Evolutionary conservation across 345 rosid genomes (phyloP).

Genomic region (Syzygium oleosum): DNA sequence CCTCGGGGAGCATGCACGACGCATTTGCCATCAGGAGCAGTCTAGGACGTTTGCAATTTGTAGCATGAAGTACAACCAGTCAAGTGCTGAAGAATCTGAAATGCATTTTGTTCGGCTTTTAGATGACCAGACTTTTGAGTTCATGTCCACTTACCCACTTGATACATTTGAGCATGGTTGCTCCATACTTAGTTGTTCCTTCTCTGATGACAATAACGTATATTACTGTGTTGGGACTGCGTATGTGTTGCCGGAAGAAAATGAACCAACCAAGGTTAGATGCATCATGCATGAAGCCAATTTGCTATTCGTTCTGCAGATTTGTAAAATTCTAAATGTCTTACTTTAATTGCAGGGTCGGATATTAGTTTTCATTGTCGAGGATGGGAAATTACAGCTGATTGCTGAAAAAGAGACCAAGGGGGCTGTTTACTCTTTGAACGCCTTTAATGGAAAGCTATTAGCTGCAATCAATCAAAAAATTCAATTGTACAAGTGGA

Average conservation of each 20-base stretch:
- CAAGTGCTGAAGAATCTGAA: constrained; percentile 73
- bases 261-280: constrained; percentile 77
- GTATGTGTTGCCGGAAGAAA: constrained; percentile 85
- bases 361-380: constrained; percentile 75
- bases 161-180: constrained; percentile 84
- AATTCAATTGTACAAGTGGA: constrained; percentile 91
- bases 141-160: constrained; percentile 70
- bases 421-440: constrained; percentile 79
- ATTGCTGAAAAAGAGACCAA: constrained; percentile 89
- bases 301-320: neutral
- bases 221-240: constrained; percentile 96
- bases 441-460: constrained; percentile 88
- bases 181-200: constrained; percentile 90
- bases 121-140: constrained; percentile 83
- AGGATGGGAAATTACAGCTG: constrained; percentile 84
- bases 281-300: neutral
- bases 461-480: constrained; percentile 91
- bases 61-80: constrained; percentile 51
- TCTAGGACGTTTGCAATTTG: constrained; percentile 86
- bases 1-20: constrained; percentile 83
- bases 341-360: constrained; percentile 48
- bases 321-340: neutral
- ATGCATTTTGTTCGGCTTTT: constrained; percentile 67
- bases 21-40: constrained; percentile 94
- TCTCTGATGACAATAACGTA: constrained; percentile 63